Base-by-base conservation (phyloP, 306 rosid species). In the Quercus wislizeni region DNA sequence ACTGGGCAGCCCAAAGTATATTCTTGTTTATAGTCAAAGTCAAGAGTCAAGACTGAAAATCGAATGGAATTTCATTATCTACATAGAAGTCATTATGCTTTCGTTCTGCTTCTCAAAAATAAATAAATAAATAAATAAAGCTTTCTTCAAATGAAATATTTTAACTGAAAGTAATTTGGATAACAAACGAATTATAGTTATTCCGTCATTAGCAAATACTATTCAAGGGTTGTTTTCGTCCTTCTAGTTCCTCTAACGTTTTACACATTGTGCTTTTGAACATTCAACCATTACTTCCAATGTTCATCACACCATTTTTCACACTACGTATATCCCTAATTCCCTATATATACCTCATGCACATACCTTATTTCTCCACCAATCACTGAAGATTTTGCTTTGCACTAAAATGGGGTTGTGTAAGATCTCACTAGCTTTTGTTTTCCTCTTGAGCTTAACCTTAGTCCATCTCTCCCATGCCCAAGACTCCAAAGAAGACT, bases 401-500 rank as follows among this genome's bases (percentile, higher is more conserved):
- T 67, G 20, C 2, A 30, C 2, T 17, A 67, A 33, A n/a, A 67
- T 67, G 71, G 23, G 5, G 4, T 67, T 8, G 43, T 9, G 5
- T 2, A 31, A 30, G 49, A 30, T 30, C 2, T 8, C 71, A 65
- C 13, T 74, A 25, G 27, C 59, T 14, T 1, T 65, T 18, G 18
- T 31, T 17, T 65, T 43, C 10, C 23, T 80, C 0, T 0, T 43
- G 2, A 2, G 56, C 25, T 21, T 72, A 20, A 49, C 59, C 30
- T 18, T 82, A 31, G 12, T 65, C 25, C 73, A 31, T 1, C 35
- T 35, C 10, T 30, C 78, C 10, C 30, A n/a, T 43, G 80, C 82
- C 38, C 90, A 84, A 38, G 43, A 38, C 43, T 38, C 46, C 46
- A 38, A 38, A 38, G 46, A 38, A 38, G 46, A 38, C 46, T 38